Evolutionary conservation across 208 protist genomes (phyloP).

Genomic region (Leishmania amazonensis): DNA sequence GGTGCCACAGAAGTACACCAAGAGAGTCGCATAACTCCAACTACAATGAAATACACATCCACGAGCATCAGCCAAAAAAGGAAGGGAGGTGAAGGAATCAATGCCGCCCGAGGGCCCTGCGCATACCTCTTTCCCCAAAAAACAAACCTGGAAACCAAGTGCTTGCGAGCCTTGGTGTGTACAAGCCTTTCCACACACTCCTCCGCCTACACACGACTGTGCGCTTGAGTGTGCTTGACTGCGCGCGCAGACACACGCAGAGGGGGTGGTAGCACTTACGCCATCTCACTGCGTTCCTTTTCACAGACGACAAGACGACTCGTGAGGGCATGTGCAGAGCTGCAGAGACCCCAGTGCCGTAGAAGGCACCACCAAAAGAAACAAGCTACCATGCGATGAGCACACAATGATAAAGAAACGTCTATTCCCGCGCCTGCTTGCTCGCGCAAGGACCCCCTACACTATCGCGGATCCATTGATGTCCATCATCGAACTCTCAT

Average conservation of each 20-base stretch:
- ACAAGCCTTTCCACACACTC: not conserved
- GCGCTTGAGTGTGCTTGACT: not conserved
- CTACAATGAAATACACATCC: not conserved
- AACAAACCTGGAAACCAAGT: not conserved
- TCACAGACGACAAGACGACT: not conserved
- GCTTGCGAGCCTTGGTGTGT: not conserved
- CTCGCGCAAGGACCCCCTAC: not conserved
- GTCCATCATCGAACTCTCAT: constrained; percentile 32
- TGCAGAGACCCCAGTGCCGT: not conserved
- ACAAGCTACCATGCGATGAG: not conserved
- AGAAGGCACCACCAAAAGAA: not conserved
- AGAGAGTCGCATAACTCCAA: not conserved
- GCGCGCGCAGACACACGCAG: not conserved
- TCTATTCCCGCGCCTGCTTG: not conserved
- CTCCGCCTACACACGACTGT: not conserved
- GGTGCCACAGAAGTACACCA: not conserved
- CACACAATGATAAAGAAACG: not conserved
- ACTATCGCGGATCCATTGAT: constrained; percentile 20
- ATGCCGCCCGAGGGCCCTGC: not conserved
- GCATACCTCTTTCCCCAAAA: constrained; percentile 17
- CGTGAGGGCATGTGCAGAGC: constrained; percentile 1
- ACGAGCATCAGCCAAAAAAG: constrained; percentile 8
- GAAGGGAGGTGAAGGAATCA: constrained; percentile 2
- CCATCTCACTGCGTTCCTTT: not conserved
- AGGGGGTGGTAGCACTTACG: not conserved